Evolutionary conservation across 108 stramenopile species (phyloP), one percentile per base, ranked within the genome.

Genomic region (Cyclotella baltica): DNA sequence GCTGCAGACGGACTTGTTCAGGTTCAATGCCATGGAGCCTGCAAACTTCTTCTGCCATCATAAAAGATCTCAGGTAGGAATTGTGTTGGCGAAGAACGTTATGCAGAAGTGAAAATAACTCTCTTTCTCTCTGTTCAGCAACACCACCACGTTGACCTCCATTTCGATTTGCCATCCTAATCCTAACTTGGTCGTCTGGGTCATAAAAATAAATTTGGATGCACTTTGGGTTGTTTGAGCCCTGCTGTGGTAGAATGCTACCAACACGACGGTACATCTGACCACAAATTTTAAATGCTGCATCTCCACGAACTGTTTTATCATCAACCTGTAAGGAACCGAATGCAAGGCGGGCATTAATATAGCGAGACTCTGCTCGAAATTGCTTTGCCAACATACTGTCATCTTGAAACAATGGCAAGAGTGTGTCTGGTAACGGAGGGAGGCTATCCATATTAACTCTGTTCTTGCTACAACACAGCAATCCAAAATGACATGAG

Each of bases 151-250:
- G n/a, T n/a, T n/a, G n/a, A 43, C 13, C 13, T 43, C 13, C 13
- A 43, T 43, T 8, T 16, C 27, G 35, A 23, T 29, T 43, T 47
- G 43, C 40, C 23, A 51, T 29, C 3, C 62, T 36, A 6, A 31
- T 53, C 13, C 5, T 20, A 9, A 28, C 62, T 43, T 62, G 61
- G 8, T 63, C 25, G 5, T 62, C 47, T 33, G 73, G 61, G 52
- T 62, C 62, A n/a, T 36, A 63, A 29, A 74, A 74, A 28, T 62
- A 62, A 10, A 20, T 35, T 28, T 74, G 73, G 1, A 62, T 25
- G 31, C 62, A 47, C 11, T 37, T 48, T 3, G 73, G 73, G 9
- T 59, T 29, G 1, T 28, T 33, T 34, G 18, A 40, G 31, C 58
- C 47, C 23, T 20, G 1, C 28, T 16, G 23, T 11, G 13, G 58